Base-by-base conservation (phyloP, 2,329 filamentous ascomycete genomes). In the Trichophyton simii region DNA sequence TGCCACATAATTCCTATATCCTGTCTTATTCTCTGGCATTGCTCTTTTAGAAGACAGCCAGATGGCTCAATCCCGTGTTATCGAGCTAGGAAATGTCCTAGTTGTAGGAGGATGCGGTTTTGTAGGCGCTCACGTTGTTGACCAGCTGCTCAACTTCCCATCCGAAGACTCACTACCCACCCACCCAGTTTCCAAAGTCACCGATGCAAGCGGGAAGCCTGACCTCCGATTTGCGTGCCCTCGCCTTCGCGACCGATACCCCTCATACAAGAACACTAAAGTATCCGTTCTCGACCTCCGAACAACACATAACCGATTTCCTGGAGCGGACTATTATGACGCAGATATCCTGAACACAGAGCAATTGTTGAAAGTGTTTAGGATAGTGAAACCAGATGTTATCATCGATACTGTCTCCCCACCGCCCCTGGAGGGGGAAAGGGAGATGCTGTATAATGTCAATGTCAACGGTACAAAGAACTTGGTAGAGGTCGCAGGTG, bases 381-480 rank as follows among this genome's bases (percentile, higher is more conserved):
- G 80, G 36, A 78, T 83, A 65, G 79, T 85, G 60, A 82, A 82
- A 68, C 91, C 92, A 20, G 85, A 91, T 70, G 83, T 95, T 13
- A 89, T 99, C 59, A 87, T 97, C 69, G 92, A 99, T 75, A 95
- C 91, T 1, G 94, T 92, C 20, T 89, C 86, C 38, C 88, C 89
- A 69, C 79, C 72, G 75, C 41, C 69, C 74, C 81, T 69, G 74
- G 80, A 68, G 7, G 73, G 72, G 15, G 73, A 75, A 60, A 79
- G 86, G 65, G 80, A 82, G 18, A 75, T 89, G 41, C 87, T 94
- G 72, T 83, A 83, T 68, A 86, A 85, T 72, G 88, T 97, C 71
- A 99, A 97, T 73, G 86, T 96, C 59, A 86, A 90, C 59, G 92
- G 92, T 59, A 96, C 94, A 13, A 80, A 80, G 66, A 85, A 87